Evolutionary conservation across 495 filamentous ascomycete species (phyloP).

Genomic region (Penicillium ucsense): DNA sequence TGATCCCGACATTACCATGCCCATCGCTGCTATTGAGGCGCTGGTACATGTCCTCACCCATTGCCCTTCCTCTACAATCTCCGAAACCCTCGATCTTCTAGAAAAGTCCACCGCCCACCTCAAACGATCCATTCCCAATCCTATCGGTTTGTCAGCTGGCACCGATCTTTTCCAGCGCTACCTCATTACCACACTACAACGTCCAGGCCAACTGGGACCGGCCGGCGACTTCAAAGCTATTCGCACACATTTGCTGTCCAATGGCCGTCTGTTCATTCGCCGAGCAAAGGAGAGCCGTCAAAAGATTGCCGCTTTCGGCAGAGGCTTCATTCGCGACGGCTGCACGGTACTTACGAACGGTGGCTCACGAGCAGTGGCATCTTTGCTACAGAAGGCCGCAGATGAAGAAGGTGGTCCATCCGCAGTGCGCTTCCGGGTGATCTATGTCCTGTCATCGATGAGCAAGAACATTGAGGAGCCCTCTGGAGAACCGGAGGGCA

Average conservation of each 20-base stretch:
- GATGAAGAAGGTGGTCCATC: slow-evolving; percentile 48
- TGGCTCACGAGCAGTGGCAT: slow-evolving; percentile 72
- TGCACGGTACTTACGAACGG: slow-evolving; percentile 78
- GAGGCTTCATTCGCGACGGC: slow-evolving; percentile 66
- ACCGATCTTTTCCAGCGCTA: slow-evolving; percentile 95
- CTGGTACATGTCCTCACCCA: slow-evolving; percentile 74
- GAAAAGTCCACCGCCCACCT: slow-evolving; percentile 62
- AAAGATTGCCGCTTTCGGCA: slow-evolving; percentile 71
- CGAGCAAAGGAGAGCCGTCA: slow-evolving; percentile 79
- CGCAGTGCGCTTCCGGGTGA: slow-evolving; percentile 64
- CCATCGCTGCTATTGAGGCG: slow-evolving; percentile 90
- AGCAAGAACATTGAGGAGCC: slow-evolving; percentile 19
- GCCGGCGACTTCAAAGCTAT: slow-evolving; percentile 71
- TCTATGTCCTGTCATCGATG: slow-evolving; percentile 56
- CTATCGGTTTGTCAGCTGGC: slow-evolving; percentile 80
- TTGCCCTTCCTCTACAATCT: slow-evolving; percentile 71
- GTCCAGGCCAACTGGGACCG: slow-evolving; percentile 41
- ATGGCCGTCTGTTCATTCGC: slow-evolving; percentile 73
- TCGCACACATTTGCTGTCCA: slow-evolving; percentile 69
- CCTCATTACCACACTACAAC: slow-evolving; percentile 61
- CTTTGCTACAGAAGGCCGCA: slow-evolving; percentile 63
- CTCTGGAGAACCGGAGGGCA: slow-evolving; percentile 45
- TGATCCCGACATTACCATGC: slow-evolving; percentile 86
- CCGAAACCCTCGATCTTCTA: slow-evolving; percentile 83
- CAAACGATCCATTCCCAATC: slow-evolving; percentile 68